A percentile compares a stretch with the other conserved stretches of the same genome.
phyloP scores from a whole-genome alignment of 2,329 filamentous ascomycete genomes.

The Pseudogymnoascus sp. region DNA sequence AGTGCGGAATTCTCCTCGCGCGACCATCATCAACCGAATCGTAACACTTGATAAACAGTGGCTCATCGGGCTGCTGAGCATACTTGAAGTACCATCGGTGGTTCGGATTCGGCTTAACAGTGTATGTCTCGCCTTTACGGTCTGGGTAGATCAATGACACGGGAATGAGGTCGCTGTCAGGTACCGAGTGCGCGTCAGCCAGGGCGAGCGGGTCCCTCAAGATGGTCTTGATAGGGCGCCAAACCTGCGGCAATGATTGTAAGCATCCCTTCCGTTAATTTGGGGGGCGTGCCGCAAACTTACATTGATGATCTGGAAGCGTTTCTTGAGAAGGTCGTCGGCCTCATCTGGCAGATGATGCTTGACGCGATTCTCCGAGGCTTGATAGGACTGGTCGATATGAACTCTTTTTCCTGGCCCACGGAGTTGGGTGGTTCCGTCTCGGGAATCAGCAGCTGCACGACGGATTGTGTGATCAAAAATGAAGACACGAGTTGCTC shows the following conservation, averaged over 20 bases:
- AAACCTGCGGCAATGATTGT: constrained; percentile 19
- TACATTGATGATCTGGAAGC: constrained; percentile 49
- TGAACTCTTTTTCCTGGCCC: constrained; percentile 65
- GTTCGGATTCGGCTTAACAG: constrained; percentile 34
- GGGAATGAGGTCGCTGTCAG: constrained; percentile 43
- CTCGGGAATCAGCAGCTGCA: constrained; percentile 34
- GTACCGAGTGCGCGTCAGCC: constrained; percentile 43
- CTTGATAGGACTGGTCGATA: constrained; percentile 68
- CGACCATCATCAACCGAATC: constrained; percentile 50
- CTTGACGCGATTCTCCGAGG: constrained; percentile 59
- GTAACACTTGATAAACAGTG: constrained; percentile 55
- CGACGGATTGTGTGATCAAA: constrained; percentile 83
- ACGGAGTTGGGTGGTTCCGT: constrained; percentile 38
- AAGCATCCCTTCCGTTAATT: not conserved
- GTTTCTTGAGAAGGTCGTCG: constrained; percentile 36
- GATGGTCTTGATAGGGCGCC: constrained; percentile 45
- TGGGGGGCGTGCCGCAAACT: not conserved
- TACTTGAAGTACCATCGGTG: constrained; percentile 49
- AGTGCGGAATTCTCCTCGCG: constrained; percentile 48
- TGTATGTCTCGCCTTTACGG: constrained; percentile 43
- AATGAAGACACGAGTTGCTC: constrained; percentile 48
- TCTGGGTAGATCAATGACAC: constrained; percentile 45
- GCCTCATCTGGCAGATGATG: constrained; percentile 51
- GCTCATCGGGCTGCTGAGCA: constrained; percentile 45
- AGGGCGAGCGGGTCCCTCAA: constrained; percentile 47